Evolutionary conservation across 352 stramenopile species (phyloP), one percentile per base, ranked within the genome.

Genomic region (Phytophthora crassamura): DNA sequence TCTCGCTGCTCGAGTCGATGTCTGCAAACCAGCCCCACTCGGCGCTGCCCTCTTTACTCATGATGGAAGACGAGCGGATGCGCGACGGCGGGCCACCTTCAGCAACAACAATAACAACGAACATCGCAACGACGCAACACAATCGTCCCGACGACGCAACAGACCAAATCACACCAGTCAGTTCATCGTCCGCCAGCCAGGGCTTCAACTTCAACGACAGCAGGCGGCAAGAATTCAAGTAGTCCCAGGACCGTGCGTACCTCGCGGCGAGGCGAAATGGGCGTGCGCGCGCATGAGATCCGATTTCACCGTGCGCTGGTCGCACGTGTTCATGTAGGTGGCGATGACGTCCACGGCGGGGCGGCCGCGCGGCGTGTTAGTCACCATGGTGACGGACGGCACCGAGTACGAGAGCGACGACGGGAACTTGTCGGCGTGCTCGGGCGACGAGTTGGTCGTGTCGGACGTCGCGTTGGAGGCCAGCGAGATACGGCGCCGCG

Each of bases 1-100:
- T 93, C 68, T 95, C 88, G 56, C 79, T 88, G 48, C 88, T 95
- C 47, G 80, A 92, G 66, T 95, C 88, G 45, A 95, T 95, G 61
- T 95, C 88, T 11, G 86, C 85, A 42, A 95, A 95, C 88, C 88
- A 95, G 16, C 88, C 88, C 88, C 88, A 95, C 43, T 95, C 88
- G 20, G 84, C 86, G 52, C 86, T 94, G 60, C 75, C 82, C 36
- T 95, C 86, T 49, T 90, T 92, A 53, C 77, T 84, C 75, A 88
- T 74, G 50, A 86, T 77, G 43, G 84, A 90, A 30, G 80, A 88
- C 63, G 86, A 86, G 0, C 82, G 77, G 55, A 89, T 80, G 39
- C 77, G 79, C 42, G 72, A 77, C n/a, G 75, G 55, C 34, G 69
- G 49, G 18, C 67, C 77, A 58, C 65, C 75, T 85, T 58, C 48